Base-by-base conservation (phyloP, 164 flowering plant genomes). In the Amborella trichopoda region DNA sequence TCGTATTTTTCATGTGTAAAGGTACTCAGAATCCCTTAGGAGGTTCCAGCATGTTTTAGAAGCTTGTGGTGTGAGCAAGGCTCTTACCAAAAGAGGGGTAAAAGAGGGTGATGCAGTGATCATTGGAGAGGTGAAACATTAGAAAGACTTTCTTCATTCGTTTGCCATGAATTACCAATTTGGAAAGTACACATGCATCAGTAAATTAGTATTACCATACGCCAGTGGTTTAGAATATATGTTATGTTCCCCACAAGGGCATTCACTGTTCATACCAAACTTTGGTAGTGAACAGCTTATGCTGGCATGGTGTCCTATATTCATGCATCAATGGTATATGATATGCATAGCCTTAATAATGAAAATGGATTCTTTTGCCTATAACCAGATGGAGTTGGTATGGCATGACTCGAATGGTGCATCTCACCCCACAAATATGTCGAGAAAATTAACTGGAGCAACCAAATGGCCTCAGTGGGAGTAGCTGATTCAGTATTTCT, bases 21-120 rank as follows among this genome's bases (percentile, higher is more conserved):
- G 99, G 56, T 91, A 91, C 52, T 23, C 68, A 39, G 99, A 91
- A 38, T 91, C 99, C 40, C 72, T 78, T 40, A 83, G 63, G 68
- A 78, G 99, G 60, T 87, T 91, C 65, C 95, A 87, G 54, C 95
- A 83, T 67, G 93, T 86, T 55, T 62, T 91, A 57, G 99, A 91
- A 49, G 99, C 99, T 49, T 80, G 83, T 65, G 99, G 99, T 33
- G 96, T 91, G 43, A 61, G 76, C 61, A 87, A 83, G 51, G 69
- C 96, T 59, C 95, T 91, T 17, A 54, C 50, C 32, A 80, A 76
- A 62, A 77, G 58, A 20, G 99, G 99, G 12, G 86, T 91, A 22
- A 91, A 84, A 61, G 99, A 91, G 67, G 95, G 96, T 49, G 96
- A 91, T 67, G 80, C 76, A 21, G 99, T 91, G 48, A 45, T 81